Evolutionary conservation across 179 eudicot species (phyloP), one percentile per base, ranked within the genome.

Genomic region (Silene noctiflora): DNA sequence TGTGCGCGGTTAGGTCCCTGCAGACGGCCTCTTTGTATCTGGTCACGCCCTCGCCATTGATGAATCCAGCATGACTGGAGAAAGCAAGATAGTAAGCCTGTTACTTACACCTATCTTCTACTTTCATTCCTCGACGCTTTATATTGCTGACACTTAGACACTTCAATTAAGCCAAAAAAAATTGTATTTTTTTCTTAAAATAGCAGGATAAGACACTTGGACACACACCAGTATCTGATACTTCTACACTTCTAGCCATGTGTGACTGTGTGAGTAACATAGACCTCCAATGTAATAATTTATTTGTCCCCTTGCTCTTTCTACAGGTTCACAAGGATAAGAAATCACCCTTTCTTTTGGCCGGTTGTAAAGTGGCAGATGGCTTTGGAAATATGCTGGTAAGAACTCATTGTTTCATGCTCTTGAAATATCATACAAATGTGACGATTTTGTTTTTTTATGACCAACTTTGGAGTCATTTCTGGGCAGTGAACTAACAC

Each of bases 51-150:
- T 94, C 75, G 86, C 94, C 60, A 87, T 94, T 62, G 98, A 94
- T 81, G 98, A 94, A 87, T 94, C 97, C 20, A 91, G 98, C 87
- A 92, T 94, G 98, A 94, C 97, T 21, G 98, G 97, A 73, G 98
- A 94, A 85, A 91, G 97, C 92, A 90, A 90, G 87, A 87, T 86
- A 78, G 98, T 94, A 86, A 90, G 96, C 82, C 74, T 67, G 69
- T 77, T 85, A 58, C 85, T 77, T 84, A 62, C 85, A 76, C 73
- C 39, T 53, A 13, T 75, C 75, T 63, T 16, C 24, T 20, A 24
- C 66, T 74, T 79, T 74, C 39, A 33, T 33, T 33, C 7, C 39
- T 7, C 39, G 39, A 33, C 7, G 39, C 39, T 33, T 33, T 5
- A 33, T 33, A 5, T 33, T 33, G 5, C 39, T 33, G 4, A 33